Evolutionary conservation across 306 rosid genomes (phyloP).

Genomic region (Amphicarpaea edgeworthii): DNA sequence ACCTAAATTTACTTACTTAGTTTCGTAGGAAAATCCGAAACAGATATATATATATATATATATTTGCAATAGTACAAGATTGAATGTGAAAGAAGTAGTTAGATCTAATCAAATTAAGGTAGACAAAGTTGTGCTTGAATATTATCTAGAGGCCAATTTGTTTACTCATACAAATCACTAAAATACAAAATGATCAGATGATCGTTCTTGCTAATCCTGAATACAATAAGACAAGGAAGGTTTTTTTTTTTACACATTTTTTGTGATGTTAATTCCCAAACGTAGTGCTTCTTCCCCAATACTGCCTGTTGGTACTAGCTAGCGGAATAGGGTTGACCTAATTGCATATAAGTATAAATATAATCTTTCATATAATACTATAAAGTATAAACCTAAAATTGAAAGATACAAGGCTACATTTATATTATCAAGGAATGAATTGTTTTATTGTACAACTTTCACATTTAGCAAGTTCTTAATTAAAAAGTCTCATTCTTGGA

Average conservation of each 20-base stretch:
- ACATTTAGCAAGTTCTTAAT: not conserved
- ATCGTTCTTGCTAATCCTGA: no score
- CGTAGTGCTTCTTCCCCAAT: not conserved
- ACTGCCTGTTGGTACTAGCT: not conserved
- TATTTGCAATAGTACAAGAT: not conserved
- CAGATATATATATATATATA: not conserved
- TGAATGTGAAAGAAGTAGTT: not conserved
- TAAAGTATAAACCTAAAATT: not conserved
- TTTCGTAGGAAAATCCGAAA: not conserved
- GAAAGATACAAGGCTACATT: not conserved
- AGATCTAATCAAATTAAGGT: not conserved
- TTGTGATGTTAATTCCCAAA: not conserved
- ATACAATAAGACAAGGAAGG: no score
- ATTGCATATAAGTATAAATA: not conserved
- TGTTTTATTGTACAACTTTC: not conserved
- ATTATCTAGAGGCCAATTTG: not conserved
- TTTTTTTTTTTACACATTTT: not conserved
- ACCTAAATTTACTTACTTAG: not conserved
- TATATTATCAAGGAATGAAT: not conserved
- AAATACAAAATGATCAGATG: not conserved
- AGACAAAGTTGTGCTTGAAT: not conserved
- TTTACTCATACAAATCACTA: not conserved
- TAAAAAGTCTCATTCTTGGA: not conserved
- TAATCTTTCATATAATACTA: not conserved
- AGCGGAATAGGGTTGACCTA: conserved; percentile 15